A percentile compares a stretch with the other conserved stretches of the same genome.
Evolutionary conservation across 2,329 filamentous ascomycete genomes (phyloP).

Genomic region (Calonectria multiphialidica): DNA sequence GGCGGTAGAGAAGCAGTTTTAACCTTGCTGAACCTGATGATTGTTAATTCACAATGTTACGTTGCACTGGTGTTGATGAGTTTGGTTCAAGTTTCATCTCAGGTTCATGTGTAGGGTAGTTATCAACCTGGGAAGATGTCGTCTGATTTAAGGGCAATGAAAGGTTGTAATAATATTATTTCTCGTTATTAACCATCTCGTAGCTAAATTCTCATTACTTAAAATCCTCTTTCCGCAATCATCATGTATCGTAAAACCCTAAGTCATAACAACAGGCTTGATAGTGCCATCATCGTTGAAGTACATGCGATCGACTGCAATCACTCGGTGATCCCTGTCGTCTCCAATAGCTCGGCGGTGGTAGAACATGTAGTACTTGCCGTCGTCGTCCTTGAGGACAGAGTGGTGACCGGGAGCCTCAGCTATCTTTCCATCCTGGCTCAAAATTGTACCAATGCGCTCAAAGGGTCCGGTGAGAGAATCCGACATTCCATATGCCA

Average conservation of each 20-base stretch:
- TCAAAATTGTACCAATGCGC: slow-evolving; percentile 4
- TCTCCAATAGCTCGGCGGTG: background rate
- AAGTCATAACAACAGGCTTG: slow-evolving; percentile 3
- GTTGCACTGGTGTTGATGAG: too few species aligned
- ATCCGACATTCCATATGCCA: background rate
- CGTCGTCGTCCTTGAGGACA: background rate
- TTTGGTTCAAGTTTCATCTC: too few species aligned
- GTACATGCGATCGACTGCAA: slow-evolving; percentile 1
- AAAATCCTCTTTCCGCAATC: background rate
- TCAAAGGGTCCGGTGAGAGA: background rate
- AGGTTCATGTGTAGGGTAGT: too few species aligned
- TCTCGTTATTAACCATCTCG: background rate
- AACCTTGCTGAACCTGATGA: too few species aligned
- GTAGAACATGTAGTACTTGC: background rate
- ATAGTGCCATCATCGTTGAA: background rate
- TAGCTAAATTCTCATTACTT: background rate
- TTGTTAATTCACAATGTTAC: too few species aligned
- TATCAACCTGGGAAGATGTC: too few species aligned
- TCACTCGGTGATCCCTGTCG: background rate
- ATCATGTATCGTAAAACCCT: background rate
- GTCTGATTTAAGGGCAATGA: background rate
- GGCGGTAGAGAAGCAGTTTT: too few species aligned
- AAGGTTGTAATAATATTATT: background rate
- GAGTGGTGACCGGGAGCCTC: background rate
- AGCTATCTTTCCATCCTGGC: background rate